Percentiles rank a stretch among this genome's conserved stretches.
phyloP scores from a whole-genome alignment of 176 grass and related monocot genomes.

The Oropetium thomaeum region DNA sequence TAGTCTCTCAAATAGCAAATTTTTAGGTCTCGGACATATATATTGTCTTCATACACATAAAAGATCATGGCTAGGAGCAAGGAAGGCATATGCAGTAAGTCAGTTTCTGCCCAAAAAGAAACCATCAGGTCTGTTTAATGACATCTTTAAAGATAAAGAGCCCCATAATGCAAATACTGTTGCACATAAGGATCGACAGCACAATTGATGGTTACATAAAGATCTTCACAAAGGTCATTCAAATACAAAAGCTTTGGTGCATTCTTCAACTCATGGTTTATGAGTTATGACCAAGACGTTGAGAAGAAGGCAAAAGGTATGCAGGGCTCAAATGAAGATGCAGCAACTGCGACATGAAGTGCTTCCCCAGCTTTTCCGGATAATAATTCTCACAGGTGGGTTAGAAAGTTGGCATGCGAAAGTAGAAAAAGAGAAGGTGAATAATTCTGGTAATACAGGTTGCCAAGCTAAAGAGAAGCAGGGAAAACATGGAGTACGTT shows the following conservation, averaged over 20 bases:
- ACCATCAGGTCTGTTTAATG: conserved; percentile 22
- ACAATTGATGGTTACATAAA: neutral
- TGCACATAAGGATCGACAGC: conserved; percentile 13
- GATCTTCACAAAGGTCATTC: neutral
- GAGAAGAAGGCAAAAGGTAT: neutral
- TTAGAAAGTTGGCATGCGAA: conserved; percentile 48
- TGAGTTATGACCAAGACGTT: conserved; percentile 4
- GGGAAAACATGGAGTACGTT: conserved; percentile 25
- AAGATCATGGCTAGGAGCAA: conserved; percentile 16
- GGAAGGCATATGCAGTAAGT: conserved; percentile 31
- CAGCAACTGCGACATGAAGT: conserved; percentile 32
- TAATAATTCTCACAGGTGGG: conserved; percentile 44
- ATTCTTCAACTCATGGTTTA: neutral
- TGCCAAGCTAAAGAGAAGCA: conserved; percentile 40
- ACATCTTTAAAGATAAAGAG: conserved; percentile 19
- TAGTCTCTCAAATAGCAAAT: neutral
- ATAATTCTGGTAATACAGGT: conserved; percentile 33
- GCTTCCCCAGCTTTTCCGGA: conserved; percentile 30
- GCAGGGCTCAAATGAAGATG: conserved; percentile 21
- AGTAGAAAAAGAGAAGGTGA: conserved; percentile 33
- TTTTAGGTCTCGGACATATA: neutral
- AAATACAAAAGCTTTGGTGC: neutral
- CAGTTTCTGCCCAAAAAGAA: conserved; percentile 22
- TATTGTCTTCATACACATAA: neutral
- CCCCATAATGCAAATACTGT: conserved; percentile 10